These are phyloP conservation scores for Paramecium tetraurelia DNA, from an alignment of 73 alveolate genomes.

Conservation along the genomic window DNA sequence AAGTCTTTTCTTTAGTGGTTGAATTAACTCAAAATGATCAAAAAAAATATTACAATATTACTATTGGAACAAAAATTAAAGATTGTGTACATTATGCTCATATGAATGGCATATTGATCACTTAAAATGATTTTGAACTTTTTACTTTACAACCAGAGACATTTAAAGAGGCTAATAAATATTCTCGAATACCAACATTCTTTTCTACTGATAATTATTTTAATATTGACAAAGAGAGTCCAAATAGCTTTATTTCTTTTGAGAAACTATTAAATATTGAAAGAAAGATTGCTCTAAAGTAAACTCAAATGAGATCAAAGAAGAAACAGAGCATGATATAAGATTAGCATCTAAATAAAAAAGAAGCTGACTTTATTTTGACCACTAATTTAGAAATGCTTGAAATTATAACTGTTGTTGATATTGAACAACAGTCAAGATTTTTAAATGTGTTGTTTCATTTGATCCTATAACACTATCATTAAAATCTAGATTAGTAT, in stretches of 20 bases:
- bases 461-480: neutral
- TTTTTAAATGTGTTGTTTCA: constrained; percentile 8
- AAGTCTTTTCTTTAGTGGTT: neutral
- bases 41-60: neutral
- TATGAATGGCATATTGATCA: neutral
- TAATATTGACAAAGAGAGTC: neutral
- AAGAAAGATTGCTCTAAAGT: neutral
- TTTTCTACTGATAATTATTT: constrained; percentile 26
- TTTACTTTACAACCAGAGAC: neutral
- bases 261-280: neutral
- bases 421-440: neutral
- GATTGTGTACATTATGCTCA: neutral
- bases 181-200: neutral
- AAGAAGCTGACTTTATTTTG: neutral
- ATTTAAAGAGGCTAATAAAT: neutral
- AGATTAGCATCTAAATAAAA: neutral
- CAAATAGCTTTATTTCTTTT: neutral
- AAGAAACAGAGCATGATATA: neutral
- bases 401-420: neutral
- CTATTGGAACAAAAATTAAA: neutral
- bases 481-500: neutral
- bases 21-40: neutral
- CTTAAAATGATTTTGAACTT: neutral
- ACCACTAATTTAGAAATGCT: neutral
- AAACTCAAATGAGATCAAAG: neutral